Conservation (phyloP, 1,139 yeast species). For the Geotrichum cucujoidarum region DNA sequence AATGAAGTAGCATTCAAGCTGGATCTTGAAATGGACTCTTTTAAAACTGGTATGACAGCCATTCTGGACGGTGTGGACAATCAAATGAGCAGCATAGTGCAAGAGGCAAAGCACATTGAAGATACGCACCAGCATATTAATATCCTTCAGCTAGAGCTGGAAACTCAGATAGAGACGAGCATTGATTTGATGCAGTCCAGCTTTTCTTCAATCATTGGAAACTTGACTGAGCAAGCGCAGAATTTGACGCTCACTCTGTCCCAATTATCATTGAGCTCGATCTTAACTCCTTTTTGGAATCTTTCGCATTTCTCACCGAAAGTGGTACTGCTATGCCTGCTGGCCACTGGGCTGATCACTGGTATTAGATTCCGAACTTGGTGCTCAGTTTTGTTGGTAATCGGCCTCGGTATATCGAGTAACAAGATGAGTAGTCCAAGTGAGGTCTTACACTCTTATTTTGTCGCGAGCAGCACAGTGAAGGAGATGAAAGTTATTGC, state of each 20-base stretch:
- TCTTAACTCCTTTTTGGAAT: not conserved
- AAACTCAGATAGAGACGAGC: not conserved
- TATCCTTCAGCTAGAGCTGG: not conserved
- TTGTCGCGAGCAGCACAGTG: too few species aligned
- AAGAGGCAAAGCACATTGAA: not conserved
- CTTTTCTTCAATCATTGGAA: not conserved
- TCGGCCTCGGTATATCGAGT: too few species aligned
- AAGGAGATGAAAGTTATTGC: too few species aligned
- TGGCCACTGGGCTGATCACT: not conserved
- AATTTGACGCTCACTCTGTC: not conserved
- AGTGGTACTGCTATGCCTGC: not conserved
- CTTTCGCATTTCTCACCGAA: not conserved
- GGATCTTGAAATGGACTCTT: not conserved
- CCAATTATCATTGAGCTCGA: not conserved
- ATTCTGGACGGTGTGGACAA: not conserved
- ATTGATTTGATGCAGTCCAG: not conserved
- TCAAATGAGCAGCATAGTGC: not conserved
- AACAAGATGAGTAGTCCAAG: too few species aligned
- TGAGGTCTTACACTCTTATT: too few species aligned
- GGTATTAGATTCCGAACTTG: too few species aligned
- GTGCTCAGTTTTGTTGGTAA: too few species aligned
- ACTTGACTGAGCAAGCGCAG: slow-evolving; percentile 3
- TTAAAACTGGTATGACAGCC: not conserved
- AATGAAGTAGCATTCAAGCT: not conserved
- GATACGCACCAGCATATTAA: not conserved